Percentiles rank a stretch among this genome's conserved stretches.
These are phyloP conservation scores for Chernovozyma sophiae-reginae DNA, from an alignment of 1,139 yeast species.

Conservation along the genomic window DNA sequence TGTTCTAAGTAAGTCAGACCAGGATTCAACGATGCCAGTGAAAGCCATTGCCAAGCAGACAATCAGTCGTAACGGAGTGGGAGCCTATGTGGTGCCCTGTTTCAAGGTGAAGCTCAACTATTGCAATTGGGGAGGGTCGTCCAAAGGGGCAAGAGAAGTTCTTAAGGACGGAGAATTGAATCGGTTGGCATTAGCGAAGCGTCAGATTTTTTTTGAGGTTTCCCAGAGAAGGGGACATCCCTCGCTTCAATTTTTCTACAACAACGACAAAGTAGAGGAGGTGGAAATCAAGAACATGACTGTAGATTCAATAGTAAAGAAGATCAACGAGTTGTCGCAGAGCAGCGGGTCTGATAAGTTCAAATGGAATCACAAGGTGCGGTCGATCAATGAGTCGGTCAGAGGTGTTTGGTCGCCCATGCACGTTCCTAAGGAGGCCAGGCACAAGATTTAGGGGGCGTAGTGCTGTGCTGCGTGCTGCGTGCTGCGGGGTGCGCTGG, in stretches of 20 bases:
- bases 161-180: slow-evolving; percentile 53
- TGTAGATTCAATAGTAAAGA: slow-evolving; percentile 55
- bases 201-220: slow-evolving; percentile 69
- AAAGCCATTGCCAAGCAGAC: slow-evolving; percentile 53
- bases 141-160: slow-evolving; percentile 74
- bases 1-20: too few relatives aligned
- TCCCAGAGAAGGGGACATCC: slow-evolving; percentile 81
- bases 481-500: too few relatives aligned
- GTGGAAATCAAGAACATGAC: slow-evolving; percentile 52
- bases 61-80: slow-evolving; percentile 73
- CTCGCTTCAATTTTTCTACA: slow-evolving; percentile 63
- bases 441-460: slow-evolving; percentile 61
- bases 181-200: slow-evolving; percentile 53
- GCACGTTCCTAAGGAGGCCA: slow-evolving; percentile 66
- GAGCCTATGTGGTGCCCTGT: slow-evolving; percentile 75
- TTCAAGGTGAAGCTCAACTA: slow-evolving; percentile 67
- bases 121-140: slow-evolving; percentile 96
- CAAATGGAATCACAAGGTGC: slow-evolving; percentile 62
- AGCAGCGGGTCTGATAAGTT: slow-evolving; percentile 38
- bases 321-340: slow-evolving; percentile 51
- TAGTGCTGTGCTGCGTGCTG: too few relatives aligned
- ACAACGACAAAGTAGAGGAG: slow-evolving; percentile 30
- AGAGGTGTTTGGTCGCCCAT: slow-evolving; percentile 99
- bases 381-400: slow-evolving; percentile 74
- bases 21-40: slow-evolving; percentile 38